phyloP scores from a whole-genome alignment of 2,329 filamentous ascomycete species.

The Knufia fluminis region DNA sequence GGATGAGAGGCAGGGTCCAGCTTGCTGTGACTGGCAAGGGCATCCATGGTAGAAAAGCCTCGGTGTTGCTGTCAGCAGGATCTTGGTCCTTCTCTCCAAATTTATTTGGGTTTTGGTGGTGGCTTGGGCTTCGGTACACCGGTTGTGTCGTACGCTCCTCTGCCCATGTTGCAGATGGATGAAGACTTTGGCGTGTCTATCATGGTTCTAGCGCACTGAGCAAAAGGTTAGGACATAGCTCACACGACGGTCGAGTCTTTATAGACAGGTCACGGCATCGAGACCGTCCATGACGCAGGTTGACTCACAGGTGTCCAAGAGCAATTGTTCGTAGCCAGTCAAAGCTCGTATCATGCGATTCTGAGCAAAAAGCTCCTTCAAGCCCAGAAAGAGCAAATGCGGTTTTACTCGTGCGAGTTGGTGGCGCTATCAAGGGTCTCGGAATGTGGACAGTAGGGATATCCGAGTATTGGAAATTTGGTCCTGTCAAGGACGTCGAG shows the following conservation, averaged over 20 bases:
- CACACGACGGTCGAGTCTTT: neutral
- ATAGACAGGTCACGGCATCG: neutral
- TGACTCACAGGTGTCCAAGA: conserved; percentile 6
- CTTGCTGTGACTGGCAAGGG: neutral
- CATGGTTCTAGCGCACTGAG: conserved; percentile 16
- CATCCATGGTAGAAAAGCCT: neutral
- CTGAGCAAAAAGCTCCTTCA: neutral
- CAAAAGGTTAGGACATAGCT: conserved; percentile 14
- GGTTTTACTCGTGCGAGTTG: neutral
- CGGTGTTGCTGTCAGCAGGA: neutral
- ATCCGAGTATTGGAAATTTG: neutral
- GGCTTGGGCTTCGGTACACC: conserved; percentile 43
- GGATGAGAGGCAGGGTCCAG: neutral
- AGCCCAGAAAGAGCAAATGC: neutral
- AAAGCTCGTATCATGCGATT: neutral
- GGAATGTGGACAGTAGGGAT: conserved; percentile 1
- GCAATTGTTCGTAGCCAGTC: neutral
- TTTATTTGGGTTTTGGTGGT: conserved; percentile 23
- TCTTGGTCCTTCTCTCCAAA: neutral
- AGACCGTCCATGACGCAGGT: neutral
- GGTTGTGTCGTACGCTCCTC: conserved; percentile 44
- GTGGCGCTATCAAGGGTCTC: conserved; percentile 3
- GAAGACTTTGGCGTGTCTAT: conserved; percentile 18
- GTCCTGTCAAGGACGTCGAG: neutral
- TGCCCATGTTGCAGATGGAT: conserved; percentile 37